phyloP scores from a whole-genome alignment of 306 rosid species.

The Corylus heterophylla region DNA sequence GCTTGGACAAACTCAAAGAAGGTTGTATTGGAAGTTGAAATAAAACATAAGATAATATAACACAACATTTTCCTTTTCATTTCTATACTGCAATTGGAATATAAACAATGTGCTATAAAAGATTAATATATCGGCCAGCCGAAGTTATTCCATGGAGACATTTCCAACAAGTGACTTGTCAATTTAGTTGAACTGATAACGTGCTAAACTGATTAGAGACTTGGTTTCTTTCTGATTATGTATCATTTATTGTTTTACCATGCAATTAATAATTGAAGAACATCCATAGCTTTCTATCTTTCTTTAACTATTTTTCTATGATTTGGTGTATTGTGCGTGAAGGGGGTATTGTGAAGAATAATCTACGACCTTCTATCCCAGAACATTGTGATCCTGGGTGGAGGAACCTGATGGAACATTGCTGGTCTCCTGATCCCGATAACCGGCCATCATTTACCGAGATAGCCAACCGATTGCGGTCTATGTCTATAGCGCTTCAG shows the following conservation, averaged over 20 bases:
- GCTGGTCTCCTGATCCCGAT: conserved; percentile 75
- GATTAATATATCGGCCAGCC: not conserved
- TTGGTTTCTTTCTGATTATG: not conserved
- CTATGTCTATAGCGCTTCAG: conserved; percentile 54
- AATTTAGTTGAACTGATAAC: not conserved
- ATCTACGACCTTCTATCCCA: conserved; percentile 66
- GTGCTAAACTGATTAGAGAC: not conserved
- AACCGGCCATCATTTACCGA: conserved; percentile 65
- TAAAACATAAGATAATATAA: not conserved
- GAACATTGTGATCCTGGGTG: conserved; percentile 63
- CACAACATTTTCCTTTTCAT: too few relatives aligned
- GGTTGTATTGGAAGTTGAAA: not conserved
- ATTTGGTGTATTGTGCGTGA: conserved; percentile 24
- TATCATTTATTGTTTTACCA: not conserved
- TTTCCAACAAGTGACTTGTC: not conserved
- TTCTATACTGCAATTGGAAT: too few relatives aligned
- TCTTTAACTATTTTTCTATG: conserved; percentile 16
- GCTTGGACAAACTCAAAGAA: not conserved
- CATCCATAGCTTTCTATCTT: conserved; percentile 15
- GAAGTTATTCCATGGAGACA: not conserved
- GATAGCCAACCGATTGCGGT: conserved; percentile 55
- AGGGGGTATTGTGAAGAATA: conserved; percentile 81
- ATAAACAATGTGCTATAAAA: not conserved
- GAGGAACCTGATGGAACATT: conserved; percentile 71
- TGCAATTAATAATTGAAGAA: not conserved